Conservation (phyloP, 768 basidiomycete species). For the Chlorophyllum brunneum region DNA sequence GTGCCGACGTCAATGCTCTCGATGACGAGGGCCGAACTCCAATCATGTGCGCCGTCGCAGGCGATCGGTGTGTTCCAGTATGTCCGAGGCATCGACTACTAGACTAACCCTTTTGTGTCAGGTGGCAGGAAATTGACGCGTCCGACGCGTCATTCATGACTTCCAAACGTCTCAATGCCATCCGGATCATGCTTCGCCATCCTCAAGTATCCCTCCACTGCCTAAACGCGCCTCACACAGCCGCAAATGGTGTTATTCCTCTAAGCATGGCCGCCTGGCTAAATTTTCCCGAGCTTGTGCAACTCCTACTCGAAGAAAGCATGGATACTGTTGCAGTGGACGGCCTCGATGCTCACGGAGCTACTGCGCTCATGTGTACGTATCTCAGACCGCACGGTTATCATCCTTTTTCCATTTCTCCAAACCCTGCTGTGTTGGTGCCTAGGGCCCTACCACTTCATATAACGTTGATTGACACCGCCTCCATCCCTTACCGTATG, state of each 20-base stretch:
- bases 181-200: slow-evolving; percentile 52
- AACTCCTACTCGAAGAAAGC: slow-evolving; percentile 59
- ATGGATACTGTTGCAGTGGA: slow-evolving; percentile 64
- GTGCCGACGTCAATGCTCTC: slow-evolving; percentile 66
- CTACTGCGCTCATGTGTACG: slow-evolving; percentile 84
- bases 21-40: slow-evolving; percentile 59
- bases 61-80: slow-evolving; percentile 53
- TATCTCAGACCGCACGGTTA: slow-evolving; percentile 16
- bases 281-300: slow-evolving; percentile 57
- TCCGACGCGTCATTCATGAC: slow-evolving; percentile 68
- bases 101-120: slow-evolving; percentile 22
- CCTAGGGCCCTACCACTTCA: neutral
- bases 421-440: slow-evolving; percentile 1
- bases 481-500: neutral
- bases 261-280: slow-evolving; percentile 80
- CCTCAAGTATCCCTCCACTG: slow-evolving; percentile 62
- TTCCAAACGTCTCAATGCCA: slow-evolving; percentile 48
- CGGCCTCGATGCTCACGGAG: slow-evolving; percentile 69
- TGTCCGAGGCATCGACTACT: neutral
- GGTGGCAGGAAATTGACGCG: slow-evolving; percentile 70
- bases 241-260: slow-evolving; percentile 71
- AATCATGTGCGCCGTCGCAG: slow-evolving; percentile 67
- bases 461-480: slow-evolving; percentile 5
- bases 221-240: slow-evolving; percentile 68
- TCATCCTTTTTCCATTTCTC: slow-evolving; percentile 12